A percentile compares a stretch with the other conserved stretches of the same genome.
phyloP scores from a whole-genome alignment of 192 early-diverging fungal genomes.

The Umbelopsis ramanniana region DNA sequence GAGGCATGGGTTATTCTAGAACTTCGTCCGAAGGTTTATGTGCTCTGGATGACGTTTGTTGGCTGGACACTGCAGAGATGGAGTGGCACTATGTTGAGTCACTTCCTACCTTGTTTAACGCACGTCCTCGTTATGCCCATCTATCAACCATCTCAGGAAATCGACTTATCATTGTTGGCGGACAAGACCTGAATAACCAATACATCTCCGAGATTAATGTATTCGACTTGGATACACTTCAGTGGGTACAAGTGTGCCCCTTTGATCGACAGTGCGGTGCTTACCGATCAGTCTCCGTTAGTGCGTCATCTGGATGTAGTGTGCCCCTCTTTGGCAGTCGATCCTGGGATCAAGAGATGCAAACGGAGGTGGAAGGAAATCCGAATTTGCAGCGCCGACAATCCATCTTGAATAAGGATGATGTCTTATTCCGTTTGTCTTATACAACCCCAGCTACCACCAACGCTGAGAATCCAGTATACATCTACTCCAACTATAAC shows the following conservation, averaged over 20 bases:
- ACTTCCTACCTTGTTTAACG: slow-evolving; percentile 49
- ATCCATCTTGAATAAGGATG: slow-evolving; percentile 16
- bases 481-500: slow-evolving; percentile 85
- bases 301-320: slow-evolving; percentile 40
- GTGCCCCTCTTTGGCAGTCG: slow-evolving; percentile 14
- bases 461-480: slow-evolving; percentile 45
- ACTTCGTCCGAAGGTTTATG: slow-evolving; percentile 58
- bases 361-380: not conserved
- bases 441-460: slow-evolving; percentile 2
- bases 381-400: slow-evolving; percentile 16
- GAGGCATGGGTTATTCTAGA: slow-evolving; percentile 74
- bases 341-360: slow-evolving; percentile 8
- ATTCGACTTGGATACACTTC: slow-evolving; percentile 64
- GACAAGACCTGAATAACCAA: slow-evolving; percentile 75
- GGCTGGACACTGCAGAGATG: slow-evolving; percentile 68
- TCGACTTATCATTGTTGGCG: slow-evolving; percentile 71
- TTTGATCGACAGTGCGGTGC: slow-evolving; percentile 77
- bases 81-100: slow-evolving; percentile 62
- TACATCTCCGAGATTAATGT: slow-evolving; percentile 83
- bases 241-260: slow-evolving; percentile 66
- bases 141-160: slow-evolving; percentile 67
- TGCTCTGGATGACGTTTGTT: slow-evolving; percentile 70
- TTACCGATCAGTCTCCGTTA: slow-evolving; percentile 76
- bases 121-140: slow-evolving; percentile 79
- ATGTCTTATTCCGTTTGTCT: slow-evolving; percentile 13